Evolutionary conservation across 2,329 filamentous ascomycete genomes (phyloP).

Genomic region (Pyrenochaeta sp.): DNA sequence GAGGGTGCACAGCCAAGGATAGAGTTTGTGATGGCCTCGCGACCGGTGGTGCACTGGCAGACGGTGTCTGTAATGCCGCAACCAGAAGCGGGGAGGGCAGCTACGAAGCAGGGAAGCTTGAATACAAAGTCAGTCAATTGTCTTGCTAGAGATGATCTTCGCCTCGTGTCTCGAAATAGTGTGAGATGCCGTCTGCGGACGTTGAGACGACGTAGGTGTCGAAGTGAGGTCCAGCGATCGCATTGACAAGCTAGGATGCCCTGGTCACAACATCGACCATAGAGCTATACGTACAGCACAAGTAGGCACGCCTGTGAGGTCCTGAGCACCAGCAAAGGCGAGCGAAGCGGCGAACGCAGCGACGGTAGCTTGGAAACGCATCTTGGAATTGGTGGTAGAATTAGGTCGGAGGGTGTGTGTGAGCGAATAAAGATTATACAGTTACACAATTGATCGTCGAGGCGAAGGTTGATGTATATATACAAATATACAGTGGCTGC

Average conservation of each 20-base stretch:
- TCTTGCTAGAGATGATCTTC: too few species aligned
- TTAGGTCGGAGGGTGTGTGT: too few species aligned
- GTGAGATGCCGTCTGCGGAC: too few species aligned
- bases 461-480: too few species aligned
- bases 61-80: constrained; percentile 58
- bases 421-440: too few species aligned
- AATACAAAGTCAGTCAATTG: neutral
- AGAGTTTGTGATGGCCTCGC: constrained; percentile 43
- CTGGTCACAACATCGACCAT: neutral
- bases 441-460: too few species aligned
- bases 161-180: too few species aligned
- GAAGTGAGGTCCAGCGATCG: too few species aligned
- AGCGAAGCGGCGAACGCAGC: constrained; percentile 37
- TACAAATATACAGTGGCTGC: too few species aligned
- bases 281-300: constrained; percentile 42
- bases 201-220: too few species aligned
- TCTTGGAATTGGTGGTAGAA: too few species aligned
- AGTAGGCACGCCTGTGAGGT: constrained; percentile 34
- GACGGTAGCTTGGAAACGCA: constrained; percentile 41
- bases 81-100: constrained; percentile 57
- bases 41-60: constrained; percentile 62
- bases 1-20: constrained; percentile 53
- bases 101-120: constrained; percentile 58
- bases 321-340: constrained; percentile 39
- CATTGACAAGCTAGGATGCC: too few species aligned